phyloP scores from a whole-genome alignment of 2,329 filamentous ascomycete genomes.

The Colletotrichum tropicicola region DNA sequence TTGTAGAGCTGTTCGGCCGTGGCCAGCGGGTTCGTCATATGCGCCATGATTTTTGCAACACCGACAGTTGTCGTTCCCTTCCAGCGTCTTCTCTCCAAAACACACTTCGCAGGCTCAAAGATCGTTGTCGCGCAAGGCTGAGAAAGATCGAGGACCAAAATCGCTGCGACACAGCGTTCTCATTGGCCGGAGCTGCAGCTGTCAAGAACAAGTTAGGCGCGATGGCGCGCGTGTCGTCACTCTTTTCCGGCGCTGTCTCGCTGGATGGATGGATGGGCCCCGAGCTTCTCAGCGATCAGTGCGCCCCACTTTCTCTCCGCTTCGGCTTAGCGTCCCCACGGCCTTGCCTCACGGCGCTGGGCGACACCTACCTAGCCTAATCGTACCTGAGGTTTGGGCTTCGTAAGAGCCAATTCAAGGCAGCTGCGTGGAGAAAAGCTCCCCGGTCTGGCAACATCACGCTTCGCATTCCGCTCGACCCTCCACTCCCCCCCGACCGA shows the following conservation, averaged over 20 bases:
- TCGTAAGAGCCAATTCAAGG: slow-evolving; percentile 27
- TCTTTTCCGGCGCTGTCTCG: not conserved
- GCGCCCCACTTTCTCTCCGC: not conserved
- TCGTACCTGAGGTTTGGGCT: slow-evolving; percentile 25
- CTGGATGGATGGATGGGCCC: not conserved
- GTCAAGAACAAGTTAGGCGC: slow-evolving; percentile 14
- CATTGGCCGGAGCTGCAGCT: slow-evolving; percentile 23
- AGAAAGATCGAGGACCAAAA: not conserved
- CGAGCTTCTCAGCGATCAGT: slow-evolving; percentile 8
- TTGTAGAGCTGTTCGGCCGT: slow-evolving; percentile 75
- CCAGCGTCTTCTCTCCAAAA: too few species aligned
- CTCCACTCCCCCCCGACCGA: not conserved
- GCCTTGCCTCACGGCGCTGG: not conserved
- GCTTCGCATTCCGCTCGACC: slow-evolving; percentile 6
- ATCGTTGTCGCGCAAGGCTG: slow-evolving; percentile 17
- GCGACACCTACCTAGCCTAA: not conserved
- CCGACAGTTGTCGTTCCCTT: too few species aligned
- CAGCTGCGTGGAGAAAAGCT: slow-evolving; percentile 29
- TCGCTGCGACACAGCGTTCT: not conserved
- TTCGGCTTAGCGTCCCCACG: slow-evolving; percentile 11
- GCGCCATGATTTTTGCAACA: slow-evolving; percentile 23
- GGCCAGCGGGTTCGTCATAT: slow-evolving; percentile 71
- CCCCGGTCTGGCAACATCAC: slow-evolving; percentile 19
- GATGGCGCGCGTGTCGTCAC: slow-evolving; percentile 22
- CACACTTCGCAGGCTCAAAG: too few species aligned